phyloP scores from a whole-genome alignment of 164 flowering plant species.

The Kingdonia uniflora region DNA sequence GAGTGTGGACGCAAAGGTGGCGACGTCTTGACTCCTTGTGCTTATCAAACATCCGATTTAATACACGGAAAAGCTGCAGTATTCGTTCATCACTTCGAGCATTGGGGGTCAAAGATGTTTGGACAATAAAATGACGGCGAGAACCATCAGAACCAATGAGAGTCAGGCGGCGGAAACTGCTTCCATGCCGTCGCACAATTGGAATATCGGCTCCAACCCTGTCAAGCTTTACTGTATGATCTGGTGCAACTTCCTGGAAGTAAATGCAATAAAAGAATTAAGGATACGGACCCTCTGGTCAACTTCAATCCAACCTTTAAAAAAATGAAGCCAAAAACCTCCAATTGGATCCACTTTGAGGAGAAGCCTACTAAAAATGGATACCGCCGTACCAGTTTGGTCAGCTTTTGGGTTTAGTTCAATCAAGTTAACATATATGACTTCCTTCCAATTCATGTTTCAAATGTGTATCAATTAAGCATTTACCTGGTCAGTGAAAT shows the following conservation, averaged over 20 bases:
- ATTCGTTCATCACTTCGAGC: conserved; percentile 98
- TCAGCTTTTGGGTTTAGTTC: too few relatives aligned
- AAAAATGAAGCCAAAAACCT: too few relatives aligned
- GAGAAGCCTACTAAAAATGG: too few relatives aligned
- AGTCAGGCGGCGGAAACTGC: conserved; percentile 93
- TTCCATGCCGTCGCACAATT: conserved; percentile 95
- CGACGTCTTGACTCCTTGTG: conserved; percentile 98
- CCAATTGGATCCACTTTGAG: too few relatives aligned
- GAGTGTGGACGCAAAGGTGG: conserved; percentile 83
- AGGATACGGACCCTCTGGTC: too few relatives aligned
- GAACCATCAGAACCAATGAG: conserved; percentile 98
- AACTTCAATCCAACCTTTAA: too few relatives aligned
- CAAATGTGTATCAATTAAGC: too few relatives aligned
- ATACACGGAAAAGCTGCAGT: conserved; percentile 90
- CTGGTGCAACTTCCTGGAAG: conserved; percentile 93
- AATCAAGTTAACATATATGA: too few relatives aligned
- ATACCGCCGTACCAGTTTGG: too few relatives aligned
- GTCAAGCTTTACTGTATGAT: conserved; percentile 93
- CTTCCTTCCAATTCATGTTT: too few relatives aligned
- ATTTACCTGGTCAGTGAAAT: conserved; percentile 81
- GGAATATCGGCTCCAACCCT: conserved; percentile 96
- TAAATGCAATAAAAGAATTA: background rate
- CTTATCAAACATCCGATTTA: conserved; percentile 98
- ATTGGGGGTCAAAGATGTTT: conserved; percentile 94
- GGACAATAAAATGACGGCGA: conserved; percentile 94